These are phyloP conservation scores for Tilletia indica DNA, from an alignment of 1,284 basidiomycete genomes.

Conservation along the genomic window DNA sequence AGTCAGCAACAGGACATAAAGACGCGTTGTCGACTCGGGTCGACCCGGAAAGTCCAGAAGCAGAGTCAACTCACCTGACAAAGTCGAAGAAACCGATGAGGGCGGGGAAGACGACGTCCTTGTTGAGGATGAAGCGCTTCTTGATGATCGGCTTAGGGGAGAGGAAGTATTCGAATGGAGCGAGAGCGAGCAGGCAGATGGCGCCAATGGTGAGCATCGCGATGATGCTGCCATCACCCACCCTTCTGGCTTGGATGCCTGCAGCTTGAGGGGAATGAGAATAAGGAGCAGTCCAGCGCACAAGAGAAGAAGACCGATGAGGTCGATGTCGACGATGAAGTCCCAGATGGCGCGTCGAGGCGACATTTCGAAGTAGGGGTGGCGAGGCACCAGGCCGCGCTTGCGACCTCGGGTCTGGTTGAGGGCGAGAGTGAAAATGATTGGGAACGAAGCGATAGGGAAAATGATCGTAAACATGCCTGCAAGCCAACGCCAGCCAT, in stretches of 20 bases:
- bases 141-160: conserved; percentile 48
- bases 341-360: not conserved
- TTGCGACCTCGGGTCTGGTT: conserved; percentile 42
- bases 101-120: conserved; percentile 48
- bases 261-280: conserved; percentile 45
- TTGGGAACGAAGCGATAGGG: conserved; percentile 44
- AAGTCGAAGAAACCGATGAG: conserved; percentile 53
- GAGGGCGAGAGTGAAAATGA: conserved; percentile 43
- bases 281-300: conserved; percentile 48
- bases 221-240: conserved; percentile 50
- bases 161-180: conserved; percentile 38
- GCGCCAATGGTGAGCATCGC: conserved; percentile 50
- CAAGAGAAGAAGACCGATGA: conserved; percentile 48
- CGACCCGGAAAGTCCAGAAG: too few species aligned
- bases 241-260: conserved; percentile 31
- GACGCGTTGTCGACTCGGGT: too few species aligned
- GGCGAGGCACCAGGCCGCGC: conserved; percentile 35
- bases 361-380: conserved; percentile 41
- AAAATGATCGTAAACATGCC: conserved; percentile 53
- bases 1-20: too few species aligned
- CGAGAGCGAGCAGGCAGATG: conserved; percentile 36
- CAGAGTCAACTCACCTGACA: conserved; percentile 22
- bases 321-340: conserved; percentile 38
- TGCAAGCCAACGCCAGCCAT: conserved; percentile 49
- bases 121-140: conserved; percentile 46